A percentile compares a stretch with the other conserved stretches of the same genome.
phyloP scores from a whole-genome alignment of 2,329 filamentous ascomycete genomes.

The Xenoacremonium recifei region DNA sequence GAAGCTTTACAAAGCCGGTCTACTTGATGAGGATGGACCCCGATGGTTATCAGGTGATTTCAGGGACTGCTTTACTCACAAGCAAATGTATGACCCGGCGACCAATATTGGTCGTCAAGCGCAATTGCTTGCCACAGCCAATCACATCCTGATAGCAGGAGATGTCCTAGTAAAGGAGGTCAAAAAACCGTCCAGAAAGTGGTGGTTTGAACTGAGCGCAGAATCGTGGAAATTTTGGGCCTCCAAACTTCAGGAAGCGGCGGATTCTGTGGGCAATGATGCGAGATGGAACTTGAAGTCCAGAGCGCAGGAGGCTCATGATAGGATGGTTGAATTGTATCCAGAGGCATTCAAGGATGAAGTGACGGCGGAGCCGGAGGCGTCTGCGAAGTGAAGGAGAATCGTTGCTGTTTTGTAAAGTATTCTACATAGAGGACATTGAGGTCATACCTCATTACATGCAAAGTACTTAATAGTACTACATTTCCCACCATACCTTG shows the following conservation, averaged over 20 bases:
- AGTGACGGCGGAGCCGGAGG: too few relatives aligned
- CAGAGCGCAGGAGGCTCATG: neutral
- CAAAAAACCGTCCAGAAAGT: neutral
- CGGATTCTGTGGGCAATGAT: neutral
- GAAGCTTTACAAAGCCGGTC: constrained; percentile 2
- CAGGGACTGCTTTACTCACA: neutral
- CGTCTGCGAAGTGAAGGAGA: too few relatives aligned
- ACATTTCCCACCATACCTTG: too few relatives aligned
- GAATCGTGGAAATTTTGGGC: constrained; percentile 9
- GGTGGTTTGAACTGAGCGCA: neutral
- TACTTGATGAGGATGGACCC: neutral
- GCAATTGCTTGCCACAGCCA: constrained; percentile 1
- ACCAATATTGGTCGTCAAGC: constrained; percentile 1
- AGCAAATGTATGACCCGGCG: neutral
- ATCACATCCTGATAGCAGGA: constrained; percentile 7
- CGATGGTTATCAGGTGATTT: constrained; percentile 3
- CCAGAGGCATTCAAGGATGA: constrained; percentile 2
- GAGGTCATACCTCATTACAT: too few relatives aligned
- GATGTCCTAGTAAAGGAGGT: neutral
- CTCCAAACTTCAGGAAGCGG: neutral
- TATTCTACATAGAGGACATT: too few relatives aligned
- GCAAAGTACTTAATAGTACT: too few relatives aligned
- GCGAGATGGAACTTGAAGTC: constrained; percentile 1
- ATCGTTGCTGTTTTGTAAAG: too few relatives aligned
- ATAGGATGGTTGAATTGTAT: constrained; percentile 10